Conservation (phyloP, 116 monocot species). For the Posidonia oceanica region DNA sequence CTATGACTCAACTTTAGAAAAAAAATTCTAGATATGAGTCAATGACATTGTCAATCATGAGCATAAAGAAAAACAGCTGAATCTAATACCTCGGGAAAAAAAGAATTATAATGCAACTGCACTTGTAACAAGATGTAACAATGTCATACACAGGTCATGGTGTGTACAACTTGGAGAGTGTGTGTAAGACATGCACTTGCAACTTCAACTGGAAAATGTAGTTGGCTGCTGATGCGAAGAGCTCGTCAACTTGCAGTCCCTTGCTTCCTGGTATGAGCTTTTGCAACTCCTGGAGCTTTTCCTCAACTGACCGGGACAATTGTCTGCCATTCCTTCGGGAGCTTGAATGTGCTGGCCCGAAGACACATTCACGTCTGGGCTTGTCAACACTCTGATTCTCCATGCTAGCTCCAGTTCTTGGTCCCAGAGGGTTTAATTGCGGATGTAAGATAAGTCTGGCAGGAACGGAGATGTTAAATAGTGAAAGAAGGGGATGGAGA, state of each 20-base stretch:
- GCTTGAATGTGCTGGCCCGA: not conserved
- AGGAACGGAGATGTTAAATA: not conserved
- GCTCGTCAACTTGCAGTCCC: slow-evolving; percentile 31
- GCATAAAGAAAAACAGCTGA: no score
- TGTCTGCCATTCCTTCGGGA: not conserved
- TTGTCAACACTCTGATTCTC: not conserved
- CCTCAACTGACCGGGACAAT: not conserved
- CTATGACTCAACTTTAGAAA: no score
- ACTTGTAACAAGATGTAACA: no score
- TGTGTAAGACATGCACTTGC: slow-evolving; percentile 29
- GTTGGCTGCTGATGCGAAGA: slow-evolving; percentile 30
- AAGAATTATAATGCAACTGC: no score
- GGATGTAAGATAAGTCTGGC: not conserved
- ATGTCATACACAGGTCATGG: no score
- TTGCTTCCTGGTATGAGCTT: slow-evolving; percentile 49
- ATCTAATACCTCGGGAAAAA: no score
- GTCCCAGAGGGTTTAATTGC: not conserved
- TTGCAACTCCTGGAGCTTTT: slow-evolving; percentile 51
- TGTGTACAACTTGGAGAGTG: slow-evolving; percentile 43
- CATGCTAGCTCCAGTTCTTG: not conserved
- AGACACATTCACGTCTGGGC: no score
- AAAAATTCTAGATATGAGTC: no score
- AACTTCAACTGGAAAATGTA: slow-evolving; percentile 42
- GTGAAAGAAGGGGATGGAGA: not conserved
- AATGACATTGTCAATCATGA: no score